A percentile compares a stretch with the other conserved stretches of the same genome.
phyloP scores from a whole-genome alignment of 257 asterid species.

The Nicotiana sylvestris region DNA sequence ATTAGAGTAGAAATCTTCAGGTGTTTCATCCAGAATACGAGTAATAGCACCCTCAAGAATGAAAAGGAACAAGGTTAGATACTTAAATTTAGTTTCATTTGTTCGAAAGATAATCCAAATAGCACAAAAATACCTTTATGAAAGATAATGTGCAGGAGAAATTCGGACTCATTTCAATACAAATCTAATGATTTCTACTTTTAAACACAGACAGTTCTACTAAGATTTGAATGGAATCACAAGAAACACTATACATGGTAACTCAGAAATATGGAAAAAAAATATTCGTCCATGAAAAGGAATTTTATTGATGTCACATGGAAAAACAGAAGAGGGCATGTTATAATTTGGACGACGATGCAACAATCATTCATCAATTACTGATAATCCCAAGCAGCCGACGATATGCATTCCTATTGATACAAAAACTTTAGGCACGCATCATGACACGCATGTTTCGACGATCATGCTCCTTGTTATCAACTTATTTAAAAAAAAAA shows the following conservation, averaged over 20 bases:
- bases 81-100: not conserved
- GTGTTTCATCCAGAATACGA: conserved; percentile 47
- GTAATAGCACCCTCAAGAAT: conserved; percentile 57
- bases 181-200: too few species aligned
- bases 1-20: conserved; percentile 38
- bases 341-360: conserved; percentile 2
- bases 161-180: not conserved
- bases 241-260: not conserved
- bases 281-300: not conserved
- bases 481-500: not conserved
- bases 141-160: not conserved
- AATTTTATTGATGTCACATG: not conserved
- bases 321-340: not conserved
- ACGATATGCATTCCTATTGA: not conserved
- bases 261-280: not conserved
- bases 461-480: not conserved
- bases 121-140: not conserved
- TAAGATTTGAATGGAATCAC: not conserved
- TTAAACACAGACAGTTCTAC: not conserved
- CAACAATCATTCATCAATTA: not conserved
- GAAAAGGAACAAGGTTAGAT: not conserved
- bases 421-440: not conserved
- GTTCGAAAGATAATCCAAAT: not conserved
- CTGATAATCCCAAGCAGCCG: not conserved
- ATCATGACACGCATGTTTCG: not conserved